Conservation (phyloP, 352 stramenopile genomes). For the Aphanomyces invadans region DNA sequence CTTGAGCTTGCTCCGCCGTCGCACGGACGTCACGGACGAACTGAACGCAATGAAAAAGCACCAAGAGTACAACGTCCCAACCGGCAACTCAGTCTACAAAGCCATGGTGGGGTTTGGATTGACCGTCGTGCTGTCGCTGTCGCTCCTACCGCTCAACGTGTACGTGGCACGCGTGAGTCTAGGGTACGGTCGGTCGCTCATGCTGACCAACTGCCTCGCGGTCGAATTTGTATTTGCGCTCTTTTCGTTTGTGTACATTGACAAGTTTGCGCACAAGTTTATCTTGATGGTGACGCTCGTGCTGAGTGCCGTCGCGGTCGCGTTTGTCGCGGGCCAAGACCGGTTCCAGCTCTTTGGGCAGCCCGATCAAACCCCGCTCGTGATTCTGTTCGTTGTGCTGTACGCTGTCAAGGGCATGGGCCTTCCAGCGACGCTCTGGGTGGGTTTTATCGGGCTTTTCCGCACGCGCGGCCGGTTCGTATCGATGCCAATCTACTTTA, state of each 20-base stretch:
- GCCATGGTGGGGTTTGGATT: background rate
- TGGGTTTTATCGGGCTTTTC: conserved; percentile 66
- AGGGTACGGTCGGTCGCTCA: conserved; percentile 21
- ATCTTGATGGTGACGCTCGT: conserved; percentile 61
- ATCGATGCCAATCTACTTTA: conserved; percentile 61
- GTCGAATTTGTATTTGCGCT: conserved; percentile 62
- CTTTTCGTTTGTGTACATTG: conserved; percentile 84
- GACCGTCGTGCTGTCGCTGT: conserved; percentile 1
- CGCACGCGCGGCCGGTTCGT: conserved; percentile 50
- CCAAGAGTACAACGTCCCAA: conserved; percentile 27
- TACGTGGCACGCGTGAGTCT: conserved; percentile 10
- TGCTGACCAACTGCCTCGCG: conserved; percentile 69
- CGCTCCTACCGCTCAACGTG: conserved; percentile 8
- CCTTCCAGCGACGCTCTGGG: conserved; percentile 65
- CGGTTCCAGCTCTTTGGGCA: conserved; percentile 52
- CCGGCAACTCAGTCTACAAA: background rate
- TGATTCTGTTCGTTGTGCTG: conserved; percentile 54
- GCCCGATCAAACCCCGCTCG: conserved; percentile 27
- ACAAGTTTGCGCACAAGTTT: conserved; percentile 60
- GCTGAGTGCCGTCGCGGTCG: conserved; percentile 38
- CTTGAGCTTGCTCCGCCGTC: conserved; percentile 55
- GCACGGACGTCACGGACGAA: conserved; percentile 56
- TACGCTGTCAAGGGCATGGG: conserved; percentile 75
- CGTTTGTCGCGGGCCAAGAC: conserved; percentile 56
- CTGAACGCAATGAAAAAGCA: conserved; percentile 62